Base-by-base conservation (phyloP, 306 rosid genomes). In the Cucurbita pepo region DNA sequence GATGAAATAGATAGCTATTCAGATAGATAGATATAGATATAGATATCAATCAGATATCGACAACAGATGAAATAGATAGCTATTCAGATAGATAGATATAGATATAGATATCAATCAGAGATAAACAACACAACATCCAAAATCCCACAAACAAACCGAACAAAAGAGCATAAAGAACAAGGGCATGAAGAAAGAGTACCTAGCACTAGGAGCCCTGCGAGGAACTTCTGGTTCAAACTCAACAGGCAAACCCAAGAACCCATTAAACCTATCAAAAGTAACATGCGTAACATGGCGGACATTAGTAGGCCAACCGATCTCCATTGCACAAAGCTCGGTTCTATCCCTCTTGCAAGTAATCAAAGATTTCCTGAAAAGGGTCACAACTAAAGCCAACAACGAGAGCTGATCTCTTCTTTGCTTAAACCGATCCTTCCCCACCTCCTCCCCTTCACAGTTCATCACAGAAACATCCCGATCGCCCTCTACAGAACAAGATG, bases 271-370 rank as follows among this genome's bases (percentile, higher is more conserved):
- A 53, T 93, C 98, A 66, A 90, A 94, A 60, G 98, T 94, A 54
- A 94, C 98, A 80, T 94, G 97, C 3, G 97, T 90, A 40, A 94
- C 97, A 77, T 94, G 98, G 71, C 89, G 97, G 34, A 94, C 97
- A 62, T 94, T 71, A 60, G 92, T 89, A 0, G 97, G 98, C 83
- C 81, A 80, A 4, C 98, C 85, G 52, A 94, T 94, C 74, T 94
- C 86, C 97, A 89, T 89, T 13, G 81, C 52, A 30, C 77, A 82
- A 7, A 86, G 74, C 78, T 85, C 80, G 43, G 86, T 79, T 69
- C 79, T 65, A 7, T 82, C 90, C 48, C 74, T 84, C 48, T 79
- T 82, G 78, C 92, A 88, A 66, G 76, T 78, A 77, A 61, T 18
- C 77, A 83, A 81, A 13, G 91, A 81, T 79, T 90, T 92, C 75